phyloP scores from a whole-genome alignment of 176 grass and related monocot species.

The Carex scoparia region DNA sequence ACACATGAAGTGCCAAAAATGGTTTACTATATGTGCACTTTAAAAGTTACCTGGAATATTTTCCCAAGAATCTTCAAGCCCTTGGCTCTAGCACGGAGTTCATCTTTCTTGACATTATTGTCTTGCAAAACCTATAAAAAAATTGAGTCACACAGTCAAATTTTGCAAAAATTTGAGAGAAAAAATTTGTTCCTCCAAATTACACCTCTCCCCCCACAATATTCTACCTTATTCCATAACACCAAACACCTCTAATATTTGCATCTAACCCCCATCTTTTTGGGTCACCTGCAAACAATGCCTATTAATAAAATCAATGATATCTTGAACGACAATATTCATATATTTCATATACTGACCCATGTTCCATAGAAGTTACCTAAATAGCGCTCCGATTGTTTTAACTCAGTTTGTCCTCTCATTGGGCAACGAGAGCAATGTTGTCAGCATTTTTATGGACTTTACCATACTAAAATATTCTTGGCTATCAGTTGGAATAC shows the following conservation, averaged over 20 bases:
- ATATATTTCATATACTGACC: neutral
- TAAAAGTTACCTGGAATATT: conserved; percentile 80
- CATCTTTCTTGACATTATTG: conserved; percentile 57
- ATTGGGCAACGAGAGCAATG: neutral
- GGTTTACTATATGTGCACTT: neutral
- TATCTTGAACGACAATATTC: neutral
- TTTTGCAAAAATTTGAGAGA: neutral
- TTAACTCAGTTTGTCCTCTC: neutral
- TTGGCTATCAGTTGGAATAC: too few species aligned
- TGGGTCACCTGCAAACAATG: neutral
- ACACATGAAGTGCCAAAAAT: neutral
- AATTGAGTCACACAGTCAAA: neutral
- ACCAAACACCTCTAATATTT: neutral
- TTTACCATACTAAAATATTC: neutral
- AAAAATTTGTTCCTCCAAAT: neutral
- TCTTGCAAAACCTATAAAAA: conserved; percentile 77
- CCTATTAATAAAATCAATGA: neutral
- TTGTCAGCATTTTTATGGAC: neutral
- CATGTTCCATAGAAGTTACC: neutral
- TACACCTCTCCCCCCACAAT: neutral
- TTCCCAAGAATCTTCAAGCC: conserved; percentile 92
- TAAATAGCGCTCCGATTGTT: neutral
- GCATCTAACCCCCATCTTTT: neutral
- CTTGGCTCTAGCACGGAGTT: conserved; percentile 78
- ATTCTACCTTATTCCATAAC: neutral